Evolutionary conservation across 805 yeast genomes (phyloP), one percentile per base, ranked within the genome.

Genomic region (Wickerhamiella vanderwaltii): DNA sequence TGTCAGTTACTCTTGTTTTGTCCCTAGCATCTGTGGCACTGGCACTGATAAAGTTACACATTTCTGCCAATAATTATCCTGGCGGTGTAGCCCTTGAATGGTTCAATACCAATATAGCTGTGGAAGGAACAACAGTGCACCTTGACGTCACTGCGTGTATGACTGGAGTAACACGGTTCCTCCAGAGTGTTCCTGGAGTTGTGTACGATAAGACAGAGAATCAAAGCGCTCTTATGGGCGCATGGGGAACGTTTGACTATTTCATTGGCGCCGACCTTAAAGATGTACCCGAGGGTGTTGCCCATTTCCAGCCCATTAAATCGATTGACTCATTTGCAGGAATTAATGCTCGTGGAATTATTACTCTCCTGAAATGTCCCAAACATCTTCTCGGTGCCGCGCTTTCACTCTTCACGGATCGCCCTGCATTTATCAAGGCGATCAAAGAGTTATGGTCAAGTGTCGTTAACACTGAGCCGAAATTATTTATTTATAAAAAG

Each of bases 81-180:
- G 96, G 96, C 9, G 96, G 95, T 0, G 67, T 61, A 1, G 94
- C 95, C 0, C 60, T 86, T 25, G 46, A 55, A 12, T 53, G 53
- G 17, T 67, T 81, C 44, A 80, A 84, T 51, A 35, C 41, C 4
- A 43, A 41, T 15, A n/a, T n/a, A n/a, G 22, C 16, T 4, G 19
- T 39, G 46, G 4, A 52, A 54, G 19, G 43, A 6, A 45, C 65
- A 13, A 58, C 66, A 0, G 74, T 87, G 7, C 94, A 87, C 58
- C 61, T 84, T 62, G 93, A 82, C 52, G 77, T 79, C 2, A 73
- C 81, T 0, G 70, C 88, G 0, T 83, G 94, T 53, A 85, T 84
- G 91, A 75, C 88, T 1, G 97, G 97, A 6, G 78, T 77, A 3
- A 72, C 87, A 2, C 66, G 73, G 40, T 88, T 88, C 61, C n/a